Evolutionary conservation across 2,329 filamentous ascomycete genomes (phyloP).

Genomic region (Ascochyta pisi): DNA sequence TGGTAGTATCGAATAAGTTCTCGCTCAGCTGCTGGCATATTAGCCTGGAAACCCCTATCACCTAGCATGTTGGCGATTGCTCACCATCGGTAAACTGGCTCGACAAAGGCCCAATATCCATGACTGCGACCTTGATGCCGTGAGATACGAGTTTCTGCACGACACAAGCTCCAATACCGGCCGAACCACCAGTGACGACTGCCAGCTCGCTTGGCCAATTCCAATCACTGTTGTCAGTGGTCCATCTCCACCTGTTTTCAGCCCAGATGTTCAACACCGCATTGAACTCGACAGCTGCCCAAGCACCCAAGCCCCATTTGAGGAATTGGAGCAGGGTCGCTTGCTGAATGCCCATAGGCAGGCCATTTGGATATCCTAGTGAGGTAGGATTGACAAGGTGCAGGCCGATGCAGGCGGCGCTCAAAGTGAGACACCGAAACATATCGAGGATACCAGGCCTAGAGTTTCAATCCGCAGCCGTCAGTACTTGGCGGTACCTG

Average conservation of each 20-base stretch:
- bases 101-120: conserved; percentile 44
- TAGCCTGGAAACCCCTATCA: conserved; percentile 13
- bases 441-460: conserved; percentile 17
- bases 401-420: conserved; percentile 26
- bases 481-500: conserved; percentile 3
- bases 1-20: conserved; percentile 35
- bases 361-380: conserved; percentile 21
- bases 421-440: conserved; percentile 30
- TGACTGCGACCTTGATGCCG: conserved; percentile 45
- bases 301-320: conserved; percentile 36
- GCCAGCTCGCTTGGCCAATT: conserved; percentile 43
- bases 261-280: conserved; percentile 40
- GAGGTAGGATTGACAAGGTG: conserved; percentile 27
- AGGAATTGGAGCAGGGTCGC: conserved; percentile 30
- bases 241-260: conserved; percentile 51
- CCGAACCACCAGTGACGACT: conserved; percentile 47
- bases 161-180: conserved; percentile 45
- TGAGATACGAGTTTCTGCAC: conserved; percentile 41
- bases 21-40: conserved; percentile 29
- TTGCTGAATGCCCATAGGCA: conserved; percentile 32
- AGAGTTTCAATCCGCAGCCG: background rate
- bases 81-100: conserved; percentile 36
- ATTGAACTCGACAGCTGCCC: conserved; percentile 36
- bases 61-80: background rate
- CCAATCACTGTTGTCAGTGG: conserved; percentile 37